Conservation (phyloP, 768 basidiomycete species). For the Crepidotus variabilis region DNA sequence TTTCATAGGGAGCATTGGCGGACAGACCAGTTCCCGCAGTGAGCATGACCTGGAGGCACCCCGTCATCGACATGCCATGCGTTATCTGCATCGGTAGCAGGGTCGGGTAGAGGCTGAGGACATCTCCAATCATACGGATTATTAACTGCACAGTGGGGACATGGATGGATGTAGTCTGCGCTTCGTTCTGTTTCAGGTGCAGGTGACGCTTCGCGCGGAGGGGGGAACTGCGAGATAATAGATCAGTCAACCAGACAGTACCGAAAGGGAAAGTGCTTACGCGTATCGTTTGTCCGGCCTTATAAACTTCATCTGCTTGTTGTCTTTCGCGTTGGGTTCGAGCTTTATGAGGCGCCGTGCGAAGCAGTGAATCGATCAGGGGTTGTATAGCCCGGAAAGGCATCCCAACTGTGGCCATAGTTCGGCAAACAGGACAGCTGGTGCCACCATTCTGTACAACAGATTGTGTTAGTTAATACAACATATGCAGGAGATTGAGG, state of each 20-base stretch:
- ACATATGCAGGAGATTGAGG: background rate
- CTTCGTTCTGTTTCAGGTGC: constrained; percentile 67
- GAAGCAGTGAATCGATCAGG: constrained; percentile 68
- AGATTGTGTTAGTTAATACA: constrained; percentile 9
- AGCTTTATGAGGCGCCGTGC: constrained; percentile 63
- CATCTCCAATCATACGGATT: constrained; percentile 80
- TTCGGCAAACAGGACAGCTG: constrained; percentile 80
- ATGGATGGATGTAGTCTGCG: constrained; percentile 68
- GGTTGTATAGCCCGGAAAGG: constrained; percentile 73
- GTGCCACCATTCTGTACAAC: constrained; percentile 76
- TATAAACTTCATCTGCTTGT: constrained; percentile 83
- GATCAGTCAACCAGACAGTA: constrained; percentile 6
- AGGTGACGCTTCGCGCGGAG: constrained; percentile 72
- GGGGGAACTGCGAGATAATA: constrained; percentile 52
- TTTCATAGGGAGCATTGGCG: background rate
- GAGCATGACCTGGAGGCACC: constrained; percentile 71
- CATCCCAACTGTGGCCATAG: constrained; percentile 59
- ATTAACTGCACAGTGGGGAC: constrained; percentile 68
- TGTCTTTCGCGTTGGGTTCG: constrained; percentile 67
- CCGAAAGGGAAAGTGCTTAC: constrained; percentile 34
- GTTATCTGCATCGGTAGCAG: constrained; percentile 58
- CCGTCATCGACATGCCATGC: constrained; percentile 82
- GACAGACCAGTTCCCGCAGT: constrained; percentile 80
- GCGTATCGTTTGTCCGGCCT: constrained; percentile 54
- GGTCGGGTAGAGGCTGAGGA: constrained; percentile 77